Base-by-base conservation (phyloP, 129 eudicot species). In the Glebionis coronaria region DNA sequence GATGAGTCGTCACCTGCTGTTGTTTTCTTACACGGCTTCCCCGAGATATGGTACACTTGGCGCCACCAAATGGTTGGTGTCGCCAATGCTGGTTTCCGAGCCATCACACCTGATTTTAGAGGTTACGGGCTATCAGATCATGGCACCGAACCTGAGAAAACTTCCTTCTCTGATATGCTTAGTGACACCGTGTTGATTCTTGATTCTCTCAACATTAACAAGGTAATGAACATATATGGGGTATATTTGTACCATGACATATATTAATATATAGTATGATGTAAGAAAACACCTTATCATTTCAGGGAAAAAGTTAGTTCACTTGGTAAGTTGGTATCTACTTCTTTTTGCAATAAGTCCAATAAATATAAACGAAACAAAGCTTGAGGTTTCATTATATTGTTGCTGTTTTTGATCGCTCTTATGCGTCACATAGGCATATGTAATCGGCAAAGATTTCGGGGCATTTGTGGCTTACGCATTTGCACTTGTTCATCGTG, bases 11-110 rank as follows among this genome's bases (percentile, higher is more conserved):
- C 76, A 12, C 28, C 52, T 14, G 54, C 59, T 21, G 78, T 79
- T 38, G 67, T 79, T 38, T 79, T 79, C 20, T 73, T 79, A 5
- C 75, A 79, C 5, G 79, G 83, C 11, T 79, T 79, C 23, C 83
- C 83, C 2, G 83, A 79, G 53, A 79, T 79, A 68, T 79, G 83
- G 83, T 79, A 79, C 76, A 54, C 79, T 2, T 79, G 83, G 83
- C 79, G 79, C 18, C 72, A 73, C 68, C 83, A 79, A 52, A 73
- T 79, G 83, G 25, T 69, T 47, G 72, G 63, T 14, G 68, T 73
- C 2, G 76, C 83, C 31, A 11, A 63, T 10, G 76, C 79, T 31
- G 83, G 83, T 0, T 79, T 52, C 58, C 55, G 68, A 46, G 79
- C 79, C 11, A 69, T 79, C 28, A 76, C 76, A 19, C 70, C 70